These are phyloP conservation scores for Aspergillus eucalypticola DNA, from an alignment of 2,329 filamentous ascomycete species.

Conservation along the genomic window DNA sequence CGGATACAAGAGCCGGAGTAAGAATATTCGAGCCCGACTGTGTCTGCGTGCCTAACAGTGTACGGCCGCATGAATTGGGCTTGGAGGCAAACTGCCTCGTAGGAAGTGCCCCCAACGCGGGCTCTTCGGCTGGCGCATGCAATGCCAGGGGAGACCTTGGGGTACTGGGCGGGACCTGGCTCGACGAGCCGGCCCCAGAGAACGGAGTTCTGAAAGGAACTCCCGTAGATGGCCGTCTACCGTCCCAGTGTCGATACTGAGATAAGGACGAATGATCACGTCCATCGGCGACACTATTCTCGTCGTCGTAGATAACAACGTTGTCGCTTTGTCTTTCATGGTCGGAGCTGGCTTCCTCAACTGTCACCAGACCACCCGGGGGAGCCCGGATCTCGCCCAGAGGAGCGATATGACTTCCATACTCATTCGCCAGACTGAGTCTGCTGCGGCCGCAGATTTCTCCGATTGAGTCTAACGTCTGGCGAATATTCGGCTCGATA, in stretches of 20 bases:
- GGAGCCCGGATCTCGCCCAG: slow-evolving; percentile 57
- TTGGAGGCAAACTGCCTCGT: slow-evolving; percentile 31
- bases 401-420: slow-evolving; percentile 62
- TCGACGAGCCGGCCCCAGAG: slow-evolving; percentile 19
- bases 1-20: slow-evolving; percentile 42
- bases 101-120: slow-evolving; percentile 11
- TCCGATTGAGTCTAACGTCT: slow-evolving; percentile 62
- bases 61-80: slow-evolving; percentile 29
- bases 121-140: not conserved
- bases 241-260: slow-evolving; percentile 41
- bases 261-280: slow-evolving; percentile 37
- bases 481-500: slow-evolving; percentile 60
- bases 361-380: slow-evolving; percentile 38
- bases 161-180: slow-evolving; percentile 17
- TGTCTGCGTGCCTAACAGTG: slow-evolving; percentile 30
- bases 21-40: slow-evolving; percentile 24
- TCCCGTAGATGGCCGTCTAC: slow-evolving; percentile 25
- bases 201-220: slow-evolving; percentile 21
- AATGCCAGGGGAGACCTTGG: slow-evolving; percentile 11
- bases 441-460: slow-evolving; percentile 64
- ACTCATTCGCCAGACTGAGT: slow-evolving; percentile 63
- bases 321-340: slow-evolving; percentile 41
- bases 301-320: slow-evolving; percentile 41
- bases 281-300: slow-evolving; percentile 40
- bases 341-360: slow-evolving; percentile 46